Evolutionary conservation across 345 rosid genomes (phyloP), one percentile per base, ranked within the genome.

Genomic region (Gynandropsis gynandra): DNA sequence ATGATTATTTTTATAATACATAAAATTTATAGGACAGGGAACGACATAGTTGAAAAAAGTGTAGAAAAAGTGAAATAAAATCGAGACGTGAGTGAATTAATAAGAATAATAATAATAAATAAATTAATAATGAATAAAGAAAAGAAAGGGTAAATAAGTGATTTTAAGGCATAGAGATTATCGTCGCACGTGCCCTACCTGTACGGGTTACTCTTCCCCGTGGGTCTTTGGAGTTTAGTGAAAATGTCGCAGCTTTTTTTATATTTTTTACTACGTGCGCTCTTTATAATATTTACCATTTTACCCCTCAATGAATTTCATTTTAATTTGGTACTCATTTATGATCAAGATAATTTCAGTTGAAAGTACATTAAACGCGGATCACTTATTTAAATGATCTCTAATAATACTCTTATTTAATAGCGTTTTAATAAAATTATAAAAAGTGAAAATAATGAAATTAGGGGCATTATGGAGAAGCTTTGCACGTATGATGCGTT

Each of bases 181-280:
- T 36, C 64, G 64, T 65, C 64, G 34, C 64, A 65, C 64, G 69
- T 65, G 69, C 51, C 54, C 59, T 38, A 58, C 49, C 49, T 65
- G 54, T 65, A 58, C 54, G 64, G 59, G 58, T 58, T 50, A 58
- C 63, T 46, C 58, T 58, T 58, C 59, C 53, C 48, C 64, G 54
- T 65, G 69, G 57, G 53, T 65, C 42, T 52, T 58, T 64, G 62
- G 68, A 56, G 17, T 56, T 54, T 63, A 8, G 67, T 63, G 61
- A 37, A 40, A 41, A 43, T 63, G 29, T 36, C 19, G 47, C 56
- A 42, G 51, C 56, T 55, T 65, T 56, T 57, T 65, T 65, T n/a
- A n/a, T n/a, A n/a, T n/a, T n/a, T n/a, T n/a, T n/a, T 4, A 50
- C 58, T 64, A 56, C 58, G 53, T 57, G 53, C 48, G 47, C 56